Percentiles rank a stretch among this genome's conserved stretches.
Conservation (phyloP, 2,329 filamentous ascomycete species). For the Karstenula rhodostoma region DNA sequence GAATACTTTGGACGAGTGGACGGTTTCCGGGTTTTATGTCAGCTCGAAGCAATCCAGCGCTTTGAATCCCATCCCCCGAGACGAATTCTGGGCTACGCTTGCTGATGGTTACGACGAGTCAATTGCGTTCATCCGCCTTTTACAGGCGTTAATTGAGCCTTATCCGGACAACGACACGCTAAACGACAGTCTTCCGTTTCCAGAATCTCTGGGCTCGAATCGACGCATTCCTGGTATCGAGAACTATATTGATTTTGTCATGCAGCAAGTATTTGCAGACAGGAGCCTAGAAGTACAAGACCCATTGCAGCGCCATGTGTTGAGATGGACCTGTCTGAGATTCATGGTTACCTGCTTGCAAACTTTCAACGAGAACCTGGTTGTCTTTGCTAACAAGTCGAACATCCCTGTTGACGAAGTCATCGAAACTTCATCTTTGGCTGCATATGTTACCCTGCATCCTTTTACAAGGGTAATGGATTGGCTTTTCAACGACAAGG, state of each 20-base stretch:
- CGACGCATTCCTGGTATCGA: slow-evolving; percentile 88
- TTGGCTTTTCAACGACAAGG: slow-evolving; percentile 95
- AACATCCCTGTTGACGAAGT: slow-evolving; percentile 77
- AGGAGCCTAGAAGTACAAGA: slow-evolving; percentile 70
- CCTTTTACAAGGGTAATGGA: slow-evolving; percentile 96
- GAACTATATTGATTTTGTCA: slow-evolving; percentile 88
- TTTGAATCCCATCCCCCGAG: slow-evolving; percentile 32
- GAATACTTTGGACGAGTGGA: slow-evolving; percentile 80
- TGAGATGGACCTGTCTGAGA: slow-evolving; percentile 82
- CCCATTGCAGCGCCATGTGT: slow-evolving; percentile 72
- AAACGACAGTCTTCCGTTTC: slow-evolving; percentile 82
- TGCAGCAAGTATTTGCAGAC: slow-evolving; percentile 78
- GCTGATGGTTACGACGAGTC: slow-evolving; percentile 84
- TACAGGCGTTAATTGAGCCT: slow-evolving; percentile 76
- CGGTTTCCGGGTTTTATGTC: slow-evolving; percentile 53
- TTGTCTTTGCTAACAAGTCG: slow-evolving; percentile 82
- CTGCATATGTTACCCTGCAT: slow-evolving; percentile 84
- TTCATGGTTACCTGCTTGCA: slow-evolving; percentile 81
- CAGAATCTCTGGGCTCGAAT: slow-evolving; percentile 80
- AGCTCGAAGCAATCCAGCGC: slow-evolving; percentile 41
- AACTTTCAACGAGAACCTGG: slow-evolving; percentile 93
- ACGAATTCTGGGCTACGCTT: slow-evolving; percentile 73
- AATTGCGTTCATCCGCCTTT: slow-evolving; percentile 80
- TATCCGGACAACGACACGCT: slow-evolving; percentile 67
- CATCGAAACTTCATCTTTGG: slow-evolving; percentile 77